Conservation (phyloP, 495 filamentous ascomycete genomes). For the Choiromyces venosus region DNA sequence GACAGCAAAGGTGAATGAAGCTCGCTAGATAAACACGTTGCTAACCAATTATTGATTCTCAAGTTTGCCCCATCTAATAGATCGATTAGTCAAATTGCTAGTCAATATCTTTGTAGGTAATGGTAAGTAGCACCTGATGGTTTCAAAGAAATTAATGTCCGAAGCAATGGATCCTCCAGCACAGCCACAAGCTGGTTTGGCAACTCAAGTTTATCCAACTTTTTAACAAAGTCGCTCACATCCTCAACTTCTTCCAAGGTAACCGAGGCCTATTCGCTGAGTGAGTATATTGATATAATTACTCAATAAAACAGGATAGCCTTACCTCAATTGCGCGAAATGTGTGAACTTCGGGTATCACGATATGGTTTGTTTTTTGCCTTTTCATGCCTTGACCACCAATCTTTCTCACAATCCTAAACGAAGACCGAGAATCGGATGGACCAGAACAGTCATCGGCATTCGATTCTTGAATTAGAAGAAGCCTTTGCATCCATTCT, state of each 20-base stretch:
- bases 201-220: slow-evolving; percentile 70
- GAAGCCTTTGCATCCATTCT: slow-evolving; percentile 68
- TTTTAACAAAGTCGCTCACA: slow-evolving; percentile 65
- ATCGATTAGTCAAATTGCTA: slow-evolving; percentile 18
- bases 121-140: slow-evolving; percentile 49
- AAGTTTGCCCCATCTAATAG: slow-evolving; percentile 28
- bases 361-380: slow-evolving; percentile 45
- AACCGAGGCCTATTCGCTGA: slow-evolving; percentile 50
- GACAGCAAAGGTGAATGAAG: slow-evolving; percentile 9
- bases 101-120: slow-evolving; percentile 7
- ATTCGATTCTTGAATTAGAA: slow-evolving; percentile 60
- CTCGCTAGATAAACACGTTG: slow-evolving; percentile 29
- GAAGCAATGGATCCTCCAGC: slow-evolving; percentile 68
- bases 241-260: slow-evolving; percentile 76
- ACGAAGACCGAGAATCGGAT: slow-evolving; percentile 40
- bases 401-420: slow-evolving; percentile 46
- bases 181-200: slow-evolving; percentile 76
- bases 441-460: slow-evolving; percentile 40
- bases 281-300: slow-evolving; percentile 30
- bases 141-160: slow-evolving; percentile 64
- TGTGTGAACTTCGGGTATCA: slow-evolving; percentile 68
- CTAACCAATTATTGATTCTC: slow-evolving; percentile 63
- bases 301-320: slow-evolving; percentile 3
- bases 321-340: slow-evolving; percentile 61
- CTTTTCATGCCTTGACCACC: slow-evolving; percentile 47